Percentiles rank a stretch among this genome's conserved stretches.
These are phyloP conservation scores for Mayamaea pseudoterrestris DNA, from an alignment of 108 stramenopile genomes.

Conservation along the genomic window DNA sequence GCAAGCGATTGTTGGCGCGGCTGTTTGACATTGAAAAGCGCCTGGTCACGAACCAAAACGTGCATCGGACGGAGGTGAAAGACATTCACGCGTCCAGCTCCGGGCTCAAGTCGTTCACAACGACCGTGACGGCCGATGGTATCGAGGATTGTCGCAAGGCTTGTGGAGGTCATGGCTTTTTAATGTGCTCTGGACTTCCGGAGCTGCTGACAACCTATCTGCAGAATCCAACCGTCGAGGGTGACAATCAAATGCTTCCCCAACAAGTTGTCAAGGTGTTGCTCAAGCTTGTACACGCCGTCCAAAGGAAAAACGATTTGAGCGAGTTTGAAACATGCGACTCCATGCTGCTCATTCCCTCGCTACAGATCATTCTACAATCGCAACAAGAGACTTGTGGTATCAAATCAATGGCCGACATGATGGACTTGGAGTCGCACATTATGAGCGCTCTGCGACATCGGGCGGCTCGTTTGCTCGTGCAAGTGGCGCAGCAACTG, in stretches of 20 bases:
- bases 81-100: conserved; percentile 89
- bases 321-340: conserved; percentile 26
- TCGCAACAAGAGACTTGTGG: conserved; percentile 14
- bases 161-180: conserved; percentile 92
- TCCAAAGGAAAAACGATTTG: conserved; percentile 1
- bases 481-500: conserved; percentile 54
- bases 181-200: conserved; percentile 82
- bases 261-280: conserved; percentile 82
- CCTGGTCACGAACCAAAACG: conserved; percentile 28
- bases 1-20: conserved; percentile 40
- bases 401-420: conserved; percentile 17
- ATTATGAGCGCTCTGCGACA: conserved; percentile 56
- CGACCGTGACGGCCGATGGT: conserved; percentile 85
- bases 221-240: conserved; percentile 88
- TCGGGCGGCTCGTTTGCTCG: conserved; percentile 54
- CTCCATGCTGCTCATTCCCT: conserved; percentile 31
- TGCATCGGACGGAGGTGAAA: conserved; percentile 55
- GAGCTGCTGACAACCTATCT: conserved; percentile 84
- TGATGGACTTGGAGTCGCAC: not conserved
- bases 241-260: conserved; percentile 89
- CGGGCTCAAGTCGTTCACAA: conserved; percentile 83
- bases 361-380: conserved; percentile 19
- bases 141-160: conserved; percentile 92
- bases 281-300: conserved; percentile 61
- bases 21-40: conserved; percentile 62